Conservation (phyloP, 2,329 filamentous ascomycete species). For the Colletotrichum godetiae region DNA sequence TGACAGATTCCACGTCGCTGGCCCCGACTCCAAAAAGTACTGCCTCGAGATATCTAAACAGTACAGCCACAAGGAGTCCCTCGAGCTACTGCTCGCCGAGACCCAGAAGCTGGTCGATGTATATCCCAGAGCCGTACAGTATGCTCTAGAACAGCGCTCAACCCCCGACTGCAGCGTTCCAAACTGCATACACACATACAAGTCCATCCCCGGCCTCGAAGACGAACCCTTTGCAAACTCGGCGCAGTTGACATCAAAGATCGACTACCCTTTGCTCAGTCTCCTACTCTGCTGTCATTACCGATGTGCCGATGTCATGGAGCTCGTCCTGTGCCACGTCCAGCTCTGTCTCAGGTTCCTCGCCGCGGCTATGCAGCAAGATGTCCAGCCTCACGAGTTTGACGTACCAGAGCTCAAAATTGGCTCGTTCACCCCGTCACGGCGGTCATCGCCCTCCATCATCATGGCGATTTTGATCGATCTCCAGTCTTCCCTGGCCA, state of each 20-base stretch:
- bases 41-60: conserved; percentile 39
- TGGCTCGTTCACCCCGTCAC: conserved; percentile 50
- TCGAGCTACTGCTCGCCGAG: conserved; percentile 49
- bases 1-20: conserved; percentile 37
- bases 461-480: conserved; percentile 46
- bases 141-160: conserved; percentile 29
- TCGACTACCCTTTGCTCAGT: conserved; percentile 51
- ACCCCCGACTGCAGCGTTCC: conserved; percentile 42
- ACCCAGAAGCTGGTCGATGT: conserved; percentile 49
- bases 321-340: conserved; percentile 45
- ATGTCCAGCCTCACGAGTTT: conserved; percentile 44
- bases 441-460: conserved; percentile 46
- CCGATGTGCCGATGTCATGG: conserved; percentile 50
- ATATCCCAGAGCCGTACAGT: conserved; percentile 46
- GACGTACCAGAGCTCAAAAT: conserved; percentile 53
- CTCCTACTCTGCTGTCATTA: conserved; percentile 52
- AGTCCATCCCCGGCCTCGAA: background rate
- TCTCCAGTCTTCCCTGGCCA: conserved; percentile 41
- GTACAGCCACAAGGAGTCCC: conserved; percentile 40
- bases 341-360: conserved; percentile 46
- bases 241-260: conserved; percentile 1
- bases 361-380: conserved; percentile 38
- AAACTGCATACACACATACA: conserved; percentile 47
- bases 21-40: conserved; percentile 39
- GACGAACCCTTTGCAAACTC: conserved; percentile 32